These are phyloP conservation scores for Mallotus nudiflorus DNA, from an alignment of 345 rosid genomes.

Conservation along the genomic window DNA sequence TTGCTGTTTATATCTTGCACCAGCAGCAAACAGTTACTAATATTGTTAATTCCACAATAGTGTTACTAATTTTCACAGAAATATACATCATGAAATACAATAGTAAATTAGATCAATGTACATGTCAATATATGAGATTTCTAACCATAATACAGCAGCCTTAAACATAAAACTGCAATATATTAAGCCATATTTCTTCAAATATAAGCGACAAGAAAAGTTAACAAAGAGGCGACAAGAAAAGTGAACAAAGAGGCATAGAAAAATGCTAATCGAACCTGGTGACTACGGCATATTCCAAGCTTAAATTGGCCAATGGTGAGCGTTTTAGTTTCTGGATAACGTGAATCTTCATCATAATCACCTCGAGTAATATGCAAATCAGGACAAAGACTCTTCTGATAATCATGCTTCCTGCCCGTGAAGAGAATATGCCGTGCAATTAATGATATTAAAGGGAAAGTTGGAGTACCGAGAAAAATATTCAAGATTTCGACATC, in stretches of 20 bases:
- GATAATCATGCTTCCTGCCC: conserved; percentile 88
- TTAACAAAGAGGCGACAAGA: too few species aligned
- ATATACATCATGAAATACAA: too few species aligned
- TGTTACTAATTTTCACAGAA: too few species aligned
- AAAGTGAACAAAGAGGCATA: neutral
- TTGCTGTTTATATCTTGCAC: too few species aligned
- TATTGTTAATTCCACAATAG: too few species aligned
- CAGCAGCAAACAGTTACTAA: too few species aligned
- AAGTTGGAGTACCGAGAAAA: neutral
- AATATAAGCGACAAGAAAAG: too few species aligned
- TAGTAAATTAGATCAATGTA: too few species aligned
- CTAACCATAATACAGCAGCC: too few species aligned
- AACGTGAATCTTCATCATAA: conserved; percentile 77
- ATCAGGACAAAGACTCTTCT: conserved; percentile 91
- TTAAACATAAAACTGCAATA: too few species aligned
- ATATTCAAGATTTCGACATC: neutral
- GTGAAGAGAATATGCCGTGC: neutral
- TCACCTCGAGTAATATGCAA: conserved; percentile 83
- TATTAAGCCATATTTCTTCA: too few species aligned
- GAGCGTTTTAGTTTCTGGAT: conserved; percentile 82
- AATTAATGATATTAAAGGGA: neutral
- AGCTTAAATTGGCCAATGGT: conserved; percentile 97
- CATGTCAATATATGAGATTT: too few species aligned
- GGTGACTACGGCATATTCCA: conserved; percentile 92
- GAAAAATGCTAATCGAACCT: conserved; percentile 45